Percentiles rank a stretch among this genome's conserved stretches.
These are phyloP conservation scores for Cryptococcus sp. DNA, from an alignment of 1,284 basidiomycete species.

Conservation along the genomic window DNA sequence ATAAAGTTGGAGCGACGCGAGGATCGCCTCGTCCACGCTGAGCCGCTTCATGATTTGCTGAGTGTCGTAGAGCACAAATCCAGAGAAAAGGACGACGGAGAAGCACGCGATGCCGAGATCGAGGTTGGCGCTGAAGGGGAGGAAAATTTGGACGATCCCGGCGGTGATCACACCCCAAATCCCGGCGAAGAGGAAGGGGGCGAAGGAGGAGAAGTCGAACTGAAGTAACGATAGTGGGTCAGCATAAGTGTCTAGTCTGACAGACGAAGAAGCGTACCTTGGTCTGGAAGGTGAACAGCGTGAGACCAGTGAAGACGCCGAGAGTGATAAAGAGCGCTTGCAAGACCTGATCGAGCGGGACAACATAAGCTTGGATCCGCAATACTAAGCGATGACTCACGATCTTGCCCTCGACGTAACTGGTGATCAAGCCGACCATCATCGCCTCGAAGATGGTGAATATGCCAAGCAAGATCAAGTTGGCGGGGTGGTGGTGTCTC, in stretches of 20 bases:
- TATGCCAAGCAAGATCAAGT: conserved; percentile 57
- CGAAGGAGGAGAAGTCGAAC: conserved; percentile 52
- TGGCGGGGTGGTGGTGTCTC: conserved; percentile 54
- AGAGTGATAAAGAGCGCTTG: conserved; percentile 60
- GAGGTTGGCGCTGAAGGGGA: conserved; percentile 52
- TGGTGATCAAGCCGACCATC: conserved; percentile 55
- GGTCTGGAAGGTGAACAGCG: conserved; percentile 58
- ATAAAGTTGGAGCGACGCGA: conserved; percentile 44
- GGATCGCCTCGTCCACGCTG: conserved; percentile 51
- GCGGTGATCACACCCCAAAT: conserved; percentile 50
- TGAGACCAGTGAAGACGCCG: conserved; percentile 60
- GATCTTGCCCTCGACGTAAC: conserved; percentile 49
- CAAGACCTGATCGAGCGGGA: conserved; percentile 48
- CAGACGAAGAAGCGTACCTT: conserved; percentile 37
- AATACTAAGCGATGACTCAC: conserved; percentile 28
- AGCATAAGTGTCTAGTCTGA: not conserved
- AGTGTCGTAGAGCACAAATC: conserved; percentile 52
- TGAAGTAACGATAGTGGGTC: conserved; percentile 9
- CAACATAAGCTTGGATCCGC: too few relatives aligned
- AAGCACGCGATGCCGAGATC: conserved; percentile 50
- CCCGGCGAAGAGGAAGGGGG: conserved; percentile 50
- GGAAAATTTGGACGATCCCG: conserved; percentile 49
- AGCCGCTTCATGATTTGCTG: conserved; percentile 55
- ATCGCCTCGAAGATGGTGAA: conserved; percentile 57
- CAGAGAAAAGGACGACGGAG: conserved; percentile 51